Conservation (phyloP, 2,329 filamentous ascomycete species). For the Colletotrichum magnum region DNA sequence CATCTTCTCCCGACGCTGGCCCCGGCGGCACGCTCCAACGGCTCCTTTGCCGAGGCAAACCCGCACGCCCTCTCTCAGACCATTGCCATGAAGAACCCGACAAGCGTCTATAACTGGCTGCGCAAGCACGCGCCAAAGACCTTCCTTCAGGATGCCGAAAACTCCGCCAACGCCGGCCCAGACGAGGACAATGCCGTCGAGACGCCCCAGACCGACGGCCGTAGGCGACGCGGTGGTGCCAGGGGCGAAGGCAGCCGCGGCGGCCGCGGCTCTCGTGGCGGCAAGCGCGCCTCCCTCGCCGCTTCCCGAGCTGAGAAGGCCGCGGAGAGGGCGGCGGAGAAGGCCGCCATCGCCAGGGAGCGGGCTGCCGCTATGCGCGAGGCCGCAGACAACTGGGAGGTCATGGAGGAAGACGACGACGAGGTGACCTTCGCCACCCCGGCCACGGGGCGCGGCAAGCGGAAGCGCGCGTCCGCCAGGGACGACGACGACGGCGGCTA, state of each 20-base stretch:
- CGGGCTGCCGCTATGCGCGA: slow-evolving; percentile 47
- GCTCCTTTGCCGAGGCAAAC: slow-evolving; percentile 48
- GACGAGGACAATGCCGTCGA: slow-evolving; percentile 56
- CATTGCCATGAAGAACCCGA: slow-evolving; percentile 76
- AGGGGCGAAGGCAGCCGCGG: slow-evolving; percentile 35
- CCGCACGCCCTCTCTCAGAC: slow-evolving; percentile 55
- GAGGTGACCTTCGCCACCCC: slow-evolving; percentile 47
- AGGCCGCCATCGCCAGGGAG: slow-evolving; percentile 45
- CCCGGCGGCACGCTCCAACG: slow-evolving; percentile 56
- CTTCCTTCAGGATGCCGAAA: slow-evolving; percentile 83
- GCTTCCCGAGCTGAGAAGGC: slow-evolving; percentile 49
- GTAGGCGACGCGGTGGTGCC: slow-evolving; percentile 43
- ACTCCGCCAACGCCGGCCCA: slow-evolving; percentile 51
- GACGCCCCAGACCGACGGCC: slow-evolving; percentile 42
- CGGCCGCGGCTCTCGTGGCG: slow-evolving; percentile 42
- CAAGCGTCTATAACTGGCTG: slow-evolving; percentile 96
- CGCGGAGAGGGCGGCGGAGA: slow-evolving; percentile 56
- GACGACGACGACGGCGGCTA: slow-evolving; percentile 71
- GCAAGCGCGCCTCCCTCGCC: slow-evolving; percentile 51
- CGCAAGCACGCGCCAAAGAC: slow-evolving; percentile 86
- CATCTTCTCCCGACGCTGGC: slow-evolving; percentile 65
- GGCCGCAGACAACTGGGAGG: slow-evolving; percentile 44
- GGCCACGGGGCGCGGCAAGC: slow-evolving; percentile 54
- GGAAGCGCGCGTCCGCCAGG: slow-evolving; percentile 58
- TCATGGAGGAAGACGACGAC: slow-evolving; percentile 30